phyloP scores from a whole-genome alignment of 805 yeast genomes.

The Metschnikowia colocasiae region DNA sequence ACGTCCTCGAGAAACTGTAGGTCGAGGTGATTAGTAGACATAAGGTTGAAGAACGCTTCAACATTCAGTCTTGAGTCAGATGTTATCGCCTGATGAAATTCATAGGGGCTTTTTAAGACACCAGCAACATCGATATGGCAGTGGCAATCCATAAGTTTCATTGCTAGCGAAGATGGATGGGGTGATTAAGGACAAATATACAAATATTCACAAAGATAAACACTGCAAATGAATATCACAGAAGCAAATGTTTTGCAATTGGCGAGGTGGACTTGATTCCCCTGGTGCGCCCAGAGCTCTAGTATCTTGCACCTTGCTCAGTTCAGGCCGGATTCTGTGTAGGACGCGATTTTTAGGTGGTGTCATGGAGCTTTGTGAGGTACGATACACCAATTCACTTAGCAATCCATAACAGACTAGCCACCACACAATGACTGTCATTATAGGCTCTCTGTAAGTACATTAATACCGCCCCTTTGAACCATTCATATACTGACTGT shows the following conservation, averaged over 20 bases:
- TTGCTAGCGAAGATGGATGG: neutral
- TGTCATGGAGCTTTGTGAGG: slow-evolving; percentile 2
- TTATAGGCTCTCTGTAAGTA: slow-evolving; percentile 66
- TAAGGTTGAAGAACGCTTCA: slow-evolving; percentile 25
- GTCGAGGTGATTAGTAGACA: slow-evolving; percentile 39
- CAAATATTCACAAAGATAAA: neutral
- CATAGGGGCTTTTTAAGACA: slow-evolving; percentile 8
- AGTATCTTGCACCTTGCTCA: neutral
- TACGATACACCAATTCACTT: neutral
- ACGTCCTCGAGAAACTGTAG: slow-evolving; percentile 24
- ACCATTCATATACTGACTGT: slow-evolving; percentile 17
- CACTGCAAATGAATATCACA: neutral
- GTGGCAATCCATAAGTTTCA: slow-evolving; percentile 24
- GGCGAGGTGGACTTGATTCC: neutral
- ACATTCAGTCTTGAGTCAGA: slow-evolving; percentile 5
- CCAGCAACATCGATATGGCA: slow-evolving; percentile 30
- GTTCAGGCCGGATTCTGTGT: neutral
- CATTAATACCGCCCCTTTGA: neutral
- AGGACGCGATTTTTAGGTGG: slow-evolving; percentile 1
- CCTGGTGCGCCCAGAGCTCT: neutral
- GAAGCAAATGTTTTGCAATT: neutral
- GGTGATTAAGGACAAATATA: neutral
- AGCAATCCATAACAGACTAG: slow-evolving; percentile 1
- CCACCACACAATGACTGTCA: slow-evolving; percentile 50
- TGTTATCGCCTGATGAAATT: slow-evolving; percentile 6